Evolutionary conservation across 1,284 basidiomycete genomes (phyloP), one percentile per base, ranked within the genome.

Genomic region (Austroboletus novae-zelandiae): DNA sequence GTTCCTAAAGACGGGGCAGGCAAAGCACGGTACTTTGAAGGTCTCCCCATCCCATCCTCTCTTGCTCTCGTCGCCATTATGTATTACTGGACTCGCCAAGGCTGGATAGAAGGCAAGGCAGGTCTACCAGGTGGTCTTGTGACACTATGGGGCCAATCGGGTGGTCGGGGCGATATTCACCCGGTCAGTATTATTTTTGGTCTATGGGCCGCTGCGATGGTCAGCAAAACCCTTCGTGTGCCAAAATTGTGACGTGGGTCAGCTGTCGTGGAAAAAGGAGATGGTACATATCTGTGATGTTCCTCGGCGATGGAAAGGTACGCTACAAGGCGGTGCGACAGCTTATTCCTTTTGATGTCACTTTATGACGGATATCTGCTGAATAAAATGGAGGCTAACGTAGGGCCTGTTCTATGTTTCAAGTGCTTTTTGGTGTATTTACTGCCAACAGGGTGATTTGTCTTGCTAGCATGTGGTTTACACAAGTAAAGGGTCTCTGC

Each of bases 1-100:
- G 81, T 98, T 27, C 97, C 97, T 1, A 94, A 96, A 69, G 92
- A 96, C 66, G 71, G 70, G 6, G 77, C 77, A 27, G 96, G 97
- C 47, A 99, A 98, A 69, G 81, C 90, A 15, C 86, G 86, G 65
- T 98, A 96, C 74, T 99, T 99, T 70, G 96, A 99, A 71, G 97
- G 96, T 7, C 78, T 99, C 20, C 97, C 97, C 15, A 99, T 99
- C 55, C 97, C 97, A 1, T 93, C 91, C 0, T 91, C 90, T 15
- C 79, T 99, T 41, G 79, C 71, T 11, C 78, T 99, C 45, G 94
- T 98, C 50, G 83, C 75, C 13, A 66, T 90, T 30, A 78, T 99
- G 71, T 86, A 88, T 15, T 87, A 85, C 60, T 98, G 91, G 82
- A 82, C 89, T 37, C 83, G 83, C 59, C 76, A 84, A 52, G 96